phyloP scores from a whole-genome alignment of 2,329 filamentous ascomycete species.

The Aspergillus niger region DNA sequence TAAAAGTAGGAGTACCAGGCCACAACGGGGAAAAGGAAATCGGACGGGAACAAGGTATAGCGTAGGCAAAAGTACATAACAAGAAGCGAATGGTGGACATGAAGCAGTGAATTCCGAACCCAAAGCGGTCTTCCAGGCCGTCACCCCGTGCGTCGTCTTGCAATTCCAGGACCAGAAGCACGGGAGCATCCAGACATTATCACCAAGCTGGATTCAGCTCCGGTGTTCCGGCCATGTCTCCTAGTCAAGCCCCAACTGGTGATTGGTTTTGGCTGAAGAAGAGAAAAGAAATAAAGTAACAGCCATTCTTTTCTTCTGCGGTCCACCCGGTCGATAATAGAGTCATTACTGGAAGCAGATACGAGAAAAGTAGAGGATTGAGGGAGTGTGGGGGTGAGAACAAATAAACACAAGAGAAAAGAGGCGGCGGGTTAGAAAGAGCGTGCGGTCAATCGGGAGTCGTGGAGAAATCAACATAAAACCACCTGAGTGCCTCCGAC shows the following conservation, averaged over 20 bases:
- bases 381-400: slow-evolving; percentile 34
- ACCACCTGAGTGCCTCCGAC: slow-evolving; percentile 23
- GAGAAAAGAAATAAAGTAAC: slow-evolving; percentile 18
- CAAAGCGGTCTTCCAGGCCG: slow-evolving; percentile 22
- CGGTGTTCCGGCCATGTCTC: slow-evolving; percentile 28
- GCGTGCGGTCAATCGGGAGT: slow-evolving; percentile 31
- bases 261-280: slow-evolving; percentile 23
- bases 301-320: slow-evolving; percentile 27
- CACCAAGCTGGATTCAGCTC: slow-evolving; percentile 17
- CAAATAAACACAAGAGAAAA: slow-evolving; percentile 31
- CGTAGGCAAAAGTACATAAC: slow-evolving; percentile 43
- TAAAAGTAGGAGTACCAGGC: slow-evolving; percentile 23
- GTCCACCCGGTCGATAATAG: slow-evolving; percentile 29
- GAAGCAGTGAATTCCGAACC: slow-evolving; percentile 25
- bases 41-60: slow-evolving; percentile 36
- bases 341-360: slow-evolving; percentile 38
- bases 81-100: slow-evolving; percentile 39
- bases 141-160: slow-evolving; percentile 28
- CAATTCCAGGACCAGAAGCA: slow-evolving; percentile 25
- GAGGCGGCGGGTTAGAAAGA: slow-evolving; percentile 27
- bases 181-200: slow-evolving; percentile 19
- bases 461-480: slow-evolving; percentile 30
- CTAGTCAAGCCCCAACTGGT: slow-evolving; percentile 27
- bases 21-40: slow-evolving; percentile 30
- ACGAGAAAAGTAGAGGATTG: slow-evolving; percentile 27